Evolutionary conservation across 139 green algal genomes (phyloP), one percentile per base, ranked within the genome.

Genomic region (Asterochloris sp.): DNA sequence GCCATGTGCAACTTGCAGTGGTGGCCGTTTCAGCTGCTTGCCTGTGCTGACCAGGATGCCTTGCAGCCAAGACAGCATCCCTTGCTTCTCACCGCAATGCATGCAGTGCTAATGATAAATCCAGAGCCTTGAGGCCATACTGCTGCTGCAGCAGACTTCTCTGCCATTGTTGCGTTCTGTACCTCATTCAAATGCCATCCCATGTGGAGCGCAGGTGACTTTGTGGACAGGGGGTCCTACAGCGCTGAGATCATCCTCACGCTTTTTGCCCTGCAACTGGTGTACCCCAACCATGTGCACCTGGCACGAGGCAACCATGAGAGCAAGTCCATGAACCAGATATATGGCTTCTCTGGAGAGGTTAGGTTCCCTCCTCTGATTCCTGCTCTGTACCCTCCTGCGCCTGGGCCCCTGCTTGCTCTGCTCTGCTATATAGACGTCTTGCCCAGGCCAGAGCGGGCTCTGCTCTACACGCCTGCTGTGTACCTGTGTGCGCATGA

Each of bases 301-400:
- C 88, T 99, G 11, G 91, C 94, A 23, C 89, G 97, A 1, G 97
- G 97, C 80, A 99, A 99, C 90, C 96, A 98, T 85, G 97, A 99
- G 86, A 93, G 85, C 79, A 92, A 92, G 74, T 91, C 84, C 80
- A 99, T 99, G 97, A 99, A 99, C 87, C 96, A 95, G 76, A 95
- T 99, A 62, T 99, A 99, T 83, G 96, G 96, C 13, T 98, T 98
- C 81, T 91, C 97, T 19, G 96, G 96, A 23, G 96, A 99, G 92
- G 94, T 97, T 29, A 85, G 89, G n/a, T 78, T 62, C 60, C 69
- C 73, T 89, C 1, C 15, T 61, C 27, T 16, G 27, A 24, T 24
- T 73, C 21, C 63, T 69, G 76, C 13, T 80, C 12, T 61, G 27
- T 24, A 80, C 0, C 27, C 54, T 47, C 17, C 14, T 80, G 15